Conservation (phyloP, 164 flowering plant species). For the Tinospora cordifolia region DNA sequence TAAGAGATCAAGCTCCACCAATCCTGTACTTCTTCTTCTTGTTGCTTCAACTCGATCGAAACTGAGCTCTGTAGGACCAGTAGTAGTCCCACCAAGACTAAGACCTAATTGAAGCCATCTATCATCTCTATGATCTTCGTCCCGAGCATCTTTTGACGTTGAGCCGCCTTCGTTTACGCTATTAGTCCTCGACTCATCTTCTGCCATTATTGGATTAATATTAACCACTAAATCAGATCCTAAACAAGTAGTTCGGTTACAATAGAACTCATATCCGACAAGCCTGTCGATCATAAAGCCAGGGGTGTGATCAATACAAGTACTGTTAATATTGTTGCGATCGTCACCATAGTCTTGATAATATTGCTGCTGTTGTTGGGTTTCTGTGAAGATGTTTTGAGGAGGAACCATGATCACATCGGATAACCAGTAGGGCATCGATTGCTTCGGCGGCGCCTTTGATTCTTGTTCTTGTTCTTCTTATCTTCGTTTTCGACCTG, state of each 20-base stretch:
- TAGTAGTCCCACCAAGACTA: slow-evolving; percentile 41
- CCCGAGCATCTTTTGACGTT: slow-evolving; percentile 29
- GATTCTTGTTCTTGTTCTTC: slow-evolving; percentile 11
- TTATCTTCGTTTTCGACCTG: slow-evolving; percentile 2
- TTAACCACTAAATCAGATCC: slow-evolving; percentile 36
- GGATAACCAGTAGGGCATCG: slow-evolving; percentile 4
- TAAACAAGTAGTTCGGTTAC: slow-evolving; percentile 14
- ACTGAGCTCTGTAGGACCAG: slow-evolving; percentile 2
- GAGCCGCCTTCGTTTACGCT: slow-evolving; percentile 42
- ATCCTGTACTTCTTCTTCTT: slow-evolving; percentile 11
- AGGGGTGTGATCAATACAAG: slow-evolving; percentile 8
- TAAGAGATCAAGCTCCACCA: slow-evolving; percentile 56
- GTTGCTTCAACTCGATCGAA: not conserved
- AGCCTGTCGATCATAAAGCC: slow-evolving; percentile 26
- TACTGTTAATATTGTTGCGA: slow-evolving; percentile 14
- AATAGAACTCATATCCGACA: slow-evolving; percentile 24
- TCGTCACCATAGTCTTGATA: slow-evolving; percentile 24
- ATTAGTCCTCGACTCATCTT: slow-evolving; percentile 55
- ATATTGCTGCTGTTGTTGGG: slow-evolving; percentile 17
- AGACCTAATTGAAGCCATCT: slow-evolving; percentile 80
- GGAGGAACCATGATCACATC: slow-evolving; percentile 65
- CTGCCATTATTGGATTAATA: slow-evolving; percentile 37
- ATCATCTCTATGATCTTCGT: slow-evolving; percentile 24
- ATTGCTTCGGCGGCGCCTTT: not conserved
- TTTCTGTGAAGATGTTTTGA: slow-evolving; percentile 22